Evolutionary conservation across 2,329 filamentous ascomycete genomes (phyloP), one percentile per base, ranked within the genome.

Genomic region (Arthrobotrys iridis): DNA sequence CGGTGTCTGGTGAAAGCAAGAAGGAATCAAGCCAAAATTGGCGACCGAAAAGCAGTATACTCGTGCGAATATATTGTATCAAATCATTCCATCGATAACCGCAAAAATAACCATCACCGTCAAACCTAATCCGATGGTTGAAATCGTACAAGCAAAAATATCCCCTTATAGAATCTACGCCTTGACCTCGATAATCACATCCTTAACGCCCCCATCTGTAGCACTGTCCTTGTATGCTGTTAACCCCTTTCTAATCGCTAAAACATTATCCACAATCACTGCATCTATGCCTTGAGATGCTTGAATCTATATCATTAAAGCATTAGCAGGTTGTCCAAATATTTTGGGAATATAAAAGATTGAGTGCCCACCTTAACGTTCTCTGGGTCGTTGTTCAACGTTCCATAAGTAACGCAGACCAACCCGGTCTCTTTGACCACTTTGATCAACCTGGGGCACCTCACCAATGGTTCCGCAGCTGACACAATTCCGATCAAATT

Each of bases 241-340:
- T 76, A 99, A 86, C 0, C 93, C 94, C 82, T 97, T 93, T 50
- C 94, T 89, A 78, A 99, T 97, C 41, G 92, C 92, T 28, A 98
- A 87, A 2, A 99, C 94, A 77, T 89, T 95, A 81, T 99, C 95
- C 11, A 98, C 95, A 80, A 99, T 99, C 63, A 99, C 94, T 0
- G 95, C 95, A 81, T 99, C 95, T 76, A 99, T 97, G 52, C 95
- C 94, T 83, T 97, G 92, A 64, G 92, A 91, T 7, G 96, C 92
- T 89, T 99, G 95, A 77, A 90, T 84, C 89, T 93, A 81, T 78
- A 79, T 58, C 77, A n/a, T 60, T 35, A 41, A 28, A 37, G 66
- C 37, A 35, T 41, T 43, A 43, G 24, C 13, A 15, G 28, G 41
- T 60, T 22, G 15, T 8, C 57, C 70, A 15, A 8, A 70, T 66